Evolutionary conservation across 176 grass and related monocot species (phyloP), one percentile per base, ranked within the genome.

Genomic region (Ensete ventricosum): DNA sequence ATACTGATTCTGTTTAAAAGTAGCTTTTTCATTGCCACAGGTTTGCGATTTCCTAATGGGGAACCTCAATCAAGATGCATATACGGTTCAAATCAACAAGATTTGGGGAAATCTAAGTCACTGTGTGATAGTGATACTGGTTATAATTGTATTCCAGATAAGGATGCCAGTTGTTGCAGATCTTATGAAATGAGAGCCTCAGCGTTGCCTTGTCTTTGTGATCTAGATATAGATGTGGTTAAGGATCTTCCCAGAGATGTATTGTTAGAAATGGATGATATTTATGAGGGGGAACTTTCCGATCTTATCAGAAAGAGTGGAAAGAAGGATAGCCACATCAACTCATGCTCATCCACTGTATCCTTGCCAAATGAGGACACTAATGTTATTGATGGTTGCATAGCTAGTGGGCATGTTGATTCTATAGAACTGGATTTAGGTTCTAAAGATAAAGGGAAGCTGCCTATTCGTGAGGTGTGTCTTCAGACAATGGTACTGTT

Each of bases 171-270:
- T 77, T 75, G 73, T 83, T 67, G 50, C 73, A 81, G 80, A 76
- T 78, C 86, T 86, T 52, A 69, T 84, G 85, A 76, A 80, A 82
- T 78, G 52, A 69, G 73, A 74, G 77, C 75, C 26, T 74, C 67
- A 54, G 80, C 82, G 78, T 80, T 90, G 80, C 94, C 90, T 24
- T 82, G 85, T 82, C 70, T 97, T 72, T 79, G 75, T 7, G 34
- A 87, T 83, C 78, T 97, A 83, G 94, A 97, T 91, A 49, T 88
- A 34, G 94, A 97, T 23, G 87, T 97, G 79, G 73, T 93, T 57
- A 89, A 84, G 77, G 90, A 90, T 85, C 94, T 93, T 71, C 94
- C 90, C 83, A 69, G 77, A 48, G 90, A 93, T 80, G 93, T 97
- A 82, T 77, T 97, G 24, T 97, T 76, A 67, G 88, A 97, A 81